These are phyloP conservation scores for Kurtzmaniella cleridarum DNA, from an alignment of 805 yeast species.

Conservation along the genomic window DNA sequence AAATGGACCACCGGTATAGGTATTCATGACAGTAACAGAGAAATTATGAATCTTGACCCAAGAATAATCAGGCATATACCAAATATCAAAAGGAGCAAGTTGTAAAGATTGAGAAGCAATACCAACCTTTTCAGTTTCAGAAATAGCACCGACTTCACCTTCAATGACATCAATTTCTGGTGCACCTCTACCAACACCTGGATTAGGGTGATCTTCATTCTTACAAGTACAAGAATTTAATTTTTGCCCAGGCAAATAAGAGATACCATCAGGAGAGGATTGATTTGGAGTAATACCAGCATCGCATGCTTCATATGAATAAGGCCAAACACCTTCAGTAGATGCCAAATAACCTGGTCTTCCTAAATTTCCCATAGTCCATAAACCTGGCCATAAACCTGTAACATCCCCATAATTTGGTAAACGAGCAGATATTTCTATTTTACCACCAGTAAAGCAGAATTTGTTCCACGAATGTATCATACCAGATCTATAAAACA, in stretches of 20 bases:
- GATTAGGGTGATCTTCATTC: constrained; percentile 83
- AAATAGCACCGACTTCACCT: constrained; percentile 60
- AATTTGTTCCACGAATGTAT: constrained; percentile 87
- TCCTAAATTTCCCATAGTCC: constrained; percentile 92
- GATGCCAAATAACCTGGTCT: constrained; percentile 87
- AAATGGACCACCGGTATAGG: constrained; percentile 85
- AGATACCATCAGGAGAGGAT: constrained; percentile 83
- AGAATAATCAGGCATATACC: constrained; percentile 87
- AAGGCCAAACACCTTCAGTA: constrained; percentile 95
- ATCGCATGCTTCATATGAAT: constrained; percentile 80
- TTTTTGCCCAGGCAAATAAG: constrained; percentile 80
- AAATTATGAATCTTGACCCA: constrained; percentile 66
- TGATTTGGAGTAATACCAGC: constrained; percentile 95
- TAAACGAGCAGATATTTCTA: constrained; percentile 71
- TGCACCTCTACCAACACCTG: constrained; percentile 87
- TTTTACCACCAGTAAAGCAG: constrained; percentile 79
- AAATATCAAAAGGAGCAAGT: constrained; percentile 90
- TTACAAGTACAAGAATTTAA: constrained; percentile 73
- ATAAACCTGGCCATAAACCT: constrained; percentile 95
- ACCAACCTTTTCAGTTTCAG: constrained; percentile 34
- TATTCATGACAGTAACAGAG: constrained; percentile 72
- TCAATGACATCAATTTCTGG: constrained; percentile 92
- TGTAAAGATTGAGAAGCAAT: constrained; percentile 87
- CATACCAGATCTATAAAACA: constrained; percentile 87
- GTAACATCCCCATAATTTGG: constrained; percentile 75